These are phyloP conservation scores for Solanum sejunctum DNA, from an alignment of 257 asterid species.

Conservation along the genomic window DNA sequence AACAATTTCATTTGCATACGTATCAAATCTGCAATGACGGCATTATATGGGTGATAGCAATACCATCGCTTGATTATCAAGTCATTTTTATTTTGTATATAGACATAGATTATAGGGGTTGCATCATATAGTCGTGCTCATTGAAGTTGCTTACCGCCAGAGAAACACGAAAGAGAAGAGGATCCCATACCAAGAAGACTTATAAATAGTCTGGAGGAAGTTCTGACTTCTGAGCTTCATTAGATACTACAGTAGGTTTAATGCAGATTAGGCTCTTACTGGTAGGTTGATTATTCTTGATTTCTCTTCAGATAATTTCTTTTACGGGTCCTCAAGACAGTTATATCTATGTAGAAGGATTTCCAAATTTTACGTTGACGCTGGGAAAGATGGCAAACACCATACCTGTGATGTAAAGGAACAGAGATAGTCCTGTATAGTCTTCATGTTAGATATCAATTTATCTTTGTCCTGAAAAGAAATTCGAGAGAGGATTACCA, in stretches of 20 bases:
- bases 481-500: background rate
- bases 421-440: constrained; percentile 87
- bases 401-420: constrained; percentile 81
- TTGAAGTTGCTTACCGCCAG: background rate
- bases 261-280: background rate
- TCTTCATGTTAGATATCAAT: constrained; percentile 69
- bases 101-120: background rate
- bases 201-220: background rate
- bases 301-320: background rate
- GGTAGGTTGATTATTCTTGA: background rate
- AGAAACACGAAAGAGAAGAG: background rate
- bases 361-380: background rate
- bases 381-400: background rate
- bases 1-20: background rate
- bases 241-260: background rate
- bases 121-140: background rate
- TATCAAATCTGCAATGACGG: background rate
- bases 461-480: constrained; percentile 76
- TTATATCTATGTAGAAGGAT: background rate
- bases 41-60: background rate
- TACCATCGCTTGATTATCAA: background rate
- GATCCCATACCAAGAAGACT: background rate
- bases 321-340: background rate
- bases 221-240: background rate
- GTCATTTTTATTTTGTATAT: background rate